Conservation (phyloP, 139 green algal species). For the Desmodesmus armatus region DNA sequence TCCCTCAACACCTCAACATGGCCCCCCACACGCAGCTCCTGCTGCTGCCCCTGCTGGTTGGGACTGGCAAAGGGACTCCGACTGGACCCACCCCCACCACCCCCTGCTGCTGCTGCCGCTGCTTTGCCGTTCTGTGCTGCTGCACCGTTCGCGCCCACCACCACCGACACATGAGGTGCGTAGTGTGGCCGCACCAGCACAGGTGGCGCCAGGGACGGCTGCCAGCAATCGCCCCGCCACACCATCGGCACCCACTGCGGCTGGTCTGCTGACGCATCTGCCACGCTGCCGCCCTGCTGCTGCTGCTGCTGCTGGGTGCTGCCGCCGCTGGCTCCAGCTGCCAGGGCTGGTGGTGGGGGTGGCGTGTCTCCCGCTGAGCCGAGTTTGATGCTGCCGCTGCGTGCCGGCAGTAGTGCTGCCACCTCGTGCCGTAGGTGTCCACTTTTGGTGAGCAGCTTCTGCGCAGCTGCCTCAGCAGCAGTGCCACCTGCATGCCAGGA, state of each 20-base stretch:
- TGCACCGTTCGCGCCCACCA: no score
- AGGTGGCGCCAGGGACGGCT: neutral
- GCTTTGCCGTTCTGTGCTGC: no score
- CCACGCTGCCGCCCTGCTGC: neutral
- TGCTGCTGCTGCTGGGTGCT: constrained; percentile 7
- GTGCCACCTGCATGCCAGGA: no score
- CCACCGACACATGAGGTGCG: no score
- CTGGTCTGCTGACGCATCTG: neutral
- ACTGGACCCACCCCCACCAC: neutral
- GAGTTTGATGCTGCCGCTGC: neutral
- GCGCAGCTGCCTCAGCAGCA: neutral
- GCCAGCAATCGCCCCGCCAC: neutral
- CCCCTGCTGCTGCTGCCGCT: constrained; percentile 11
- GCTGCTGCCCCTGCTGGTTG: constrained; percentile 16
- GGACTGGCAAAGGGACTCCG: no score
- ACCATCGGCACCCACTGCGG: constrained; percentile 28
- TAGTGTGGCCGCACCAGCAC: constrained; percentile 34
- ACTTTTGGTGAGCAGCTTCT: constrained; percentile 23
- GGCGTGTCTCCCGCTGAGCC: constrained; percentile 4
- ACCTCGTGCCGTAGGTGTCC: constrained; percentile 20
- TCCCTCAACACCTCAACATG: constrained; percentile 17
- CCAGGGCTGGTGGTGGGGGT: neutral
- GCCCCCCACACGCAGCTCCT: neutral
- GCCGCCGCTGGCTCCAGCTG: no score
- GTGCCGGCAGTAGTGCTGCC: neutral